These are phyloP conservation scores for peach (Prunus persica) DNA, from an alignment of 306 rosid species.

Conservation along the genomic window DNA sequence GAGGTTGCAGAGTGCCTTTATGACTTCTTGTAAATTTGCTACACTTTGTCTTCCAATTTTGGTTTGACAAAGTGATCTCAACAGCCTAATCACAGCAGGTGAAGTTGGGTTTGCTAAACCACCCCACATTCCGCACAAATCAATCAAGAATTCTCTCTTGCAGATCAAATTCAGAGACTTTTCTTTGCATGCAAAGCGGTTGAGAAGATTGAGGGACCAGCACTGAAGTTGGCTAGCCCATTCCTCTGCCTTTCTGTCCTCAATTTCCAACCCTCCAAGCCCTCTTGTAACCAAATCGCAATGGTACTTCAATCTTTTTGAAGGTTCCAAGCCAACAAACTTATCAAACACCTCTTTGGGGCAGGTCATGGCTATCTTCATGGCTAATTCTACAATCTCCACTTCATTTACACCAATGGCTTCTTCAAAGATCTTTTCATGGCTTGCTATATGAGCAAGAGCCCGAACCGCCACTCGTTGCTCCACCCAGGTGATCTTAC, in stretches of 20 bases:
- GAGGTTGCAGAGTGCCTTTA: conserved; percentile 38
- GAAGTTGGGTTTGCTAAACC: conserved; percentile 41
- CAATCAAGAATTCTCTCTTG: conserved; percentile 34
- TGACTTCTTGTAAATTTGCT: conserved; percentile 32
- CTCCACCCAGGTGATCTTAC: conserved; percentile 70
- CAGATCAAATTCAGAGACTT: conserved; percentile 51
- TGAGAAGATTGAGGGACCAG: conserved; percentile 58
- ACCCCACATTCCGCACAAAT: conserved; percentile 57
- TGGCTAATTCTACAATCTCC: conserved; percentile 41
- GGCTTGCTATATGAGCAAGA: conserved; percentile 56
- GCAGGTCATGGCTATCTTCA: conserved; percentile 40
- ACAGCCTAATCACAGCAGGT: conserved; percentile 58
- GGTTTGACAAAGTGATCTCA: conserved; percentile 48
- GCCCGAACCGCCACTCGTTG: conserved; percentile 69
- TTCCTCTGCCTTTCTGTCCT: conserved; percentile 63
- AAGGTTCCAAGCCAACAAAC: conserved; percentile 33
- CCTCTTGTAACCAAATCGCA: conserved; percentile 60
- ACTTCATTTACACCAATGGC: conserved; percentile 38
- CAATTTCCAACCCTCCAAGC: conserved; percentile 50
- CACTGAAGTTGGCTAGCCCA: conserved; percentile 67
- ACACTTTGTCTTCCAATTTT: conserved; percentile 47
- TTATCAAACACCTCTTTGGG: conserved; percentile 40
- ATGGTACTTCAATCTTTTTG: conserved; percentile 51
- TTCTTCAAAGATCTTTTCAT: conserved; percentile 48
- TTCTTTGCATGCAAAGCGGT: conserved; percentile 52